phyloP scores from a whole-genome alignment of 2,329 filamentous ascomycete species.

The Aspergillus ruber region DNA sequence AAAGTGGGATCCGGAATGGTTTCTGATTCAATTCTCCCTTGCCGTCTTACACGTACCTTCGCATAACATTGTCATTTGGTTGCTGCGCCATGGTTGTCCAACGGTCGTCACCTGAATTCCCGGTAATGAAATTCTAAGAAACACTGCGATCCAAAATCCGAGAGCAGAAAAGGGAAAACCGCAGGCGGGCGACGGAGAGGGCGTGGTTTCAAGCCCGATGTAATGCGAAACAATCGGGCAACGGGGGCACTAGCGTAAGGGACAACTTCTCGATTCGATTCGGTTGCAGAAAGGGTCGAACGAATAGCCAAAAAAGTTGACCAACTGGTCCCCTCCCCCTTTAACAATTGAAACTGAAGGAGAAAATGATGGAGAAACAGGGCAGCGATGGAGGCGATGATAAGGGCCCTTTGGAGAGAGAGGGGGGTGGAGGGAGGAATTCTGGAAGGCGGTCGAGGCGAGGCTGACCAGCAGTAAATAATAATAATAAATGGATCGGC shows the following conservation, averaged over 20 bases:
- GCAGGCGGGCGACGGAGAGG: not conserved
- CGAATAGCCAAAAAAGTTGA: not conserved
- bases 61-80: constrained; percentile 38
- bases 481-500: constrained; percentile 3
- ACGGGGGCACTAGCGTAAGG: not conserved
- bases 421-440: constrained; percentile 7
- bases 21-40: not conserved
- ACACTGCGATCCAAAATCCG: not conserved
- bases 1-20: not conserved
- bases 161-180: not conserved
- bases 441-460: constrained; percentile 25
- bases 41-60: constrained; percentile 49
- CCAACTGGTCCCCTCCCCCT: constrained; percentile 10
- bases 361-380: constrained; percentile 6
- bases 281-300: not conserved
- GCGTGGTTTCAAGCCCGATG: not conserved
- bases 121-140: not conserved
- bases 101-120: constrained; percentile 1
- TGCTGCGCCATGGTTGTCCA: constrained; percentile 32
- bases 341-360: constrained; percentile 5
- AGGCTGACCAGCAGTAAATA: constrained; percentile 15
- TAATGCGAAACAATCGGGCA: not conserved
- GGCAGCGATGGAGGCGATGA: constrained; percentile 9
- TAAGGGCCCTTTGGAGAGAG: not conserved
- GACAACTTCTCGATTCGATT: not conserved